These are phyloP conservation scores for Pseudogymnoascus pannorum DNA, from an alignment of 2,329 filamentous ascomycete genomes.

Conservation along the genomic window DNA sequence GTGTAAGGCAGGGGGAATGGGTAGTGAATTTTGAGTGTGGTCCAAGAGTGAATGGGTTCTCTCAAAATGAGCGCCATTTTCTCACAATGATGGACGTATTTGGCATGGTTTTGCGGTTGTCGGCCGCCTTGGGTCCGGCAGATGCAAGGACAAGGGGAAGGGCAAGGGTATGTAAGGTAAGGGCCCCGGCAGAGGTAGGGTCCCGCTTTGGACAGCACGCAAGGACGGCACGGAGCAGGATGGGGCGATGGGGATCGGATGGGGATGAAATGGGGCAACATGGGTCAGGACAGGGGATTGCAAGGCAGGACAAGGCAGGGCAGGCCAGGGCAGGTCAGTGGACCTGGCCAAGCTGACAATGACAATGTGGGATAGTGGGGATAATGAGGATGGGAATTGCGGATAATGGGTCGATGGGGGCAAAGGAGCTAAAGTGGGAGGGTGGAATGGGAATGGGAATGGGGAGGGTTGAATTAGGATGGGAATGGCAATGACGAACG, in stretches of 20 bases:
- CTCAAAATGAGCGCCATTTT: background rate
- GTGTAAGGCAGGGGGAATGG: background rate
- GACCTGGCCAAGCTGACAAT: background rate
- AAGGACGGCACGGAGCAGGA: background rate
- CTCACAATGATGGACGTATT: slow-evolving; percentile 1
- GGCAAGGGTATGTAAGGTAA: too few relatives aligned
- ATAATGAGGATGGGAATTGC: background rate
- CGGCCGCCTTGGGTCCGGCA: background rate
- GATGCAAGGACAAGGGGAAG: background rate
- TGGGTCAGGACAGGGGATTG: too few relatives aligned
- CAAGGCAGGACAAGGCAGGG: background rate
- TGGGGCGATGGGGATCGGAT: background rate
- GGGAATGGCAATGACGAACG: too few relatives aligned
- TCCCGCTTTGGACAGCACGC: background rate
- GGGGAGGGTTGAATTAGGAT: too few relatives aligned
- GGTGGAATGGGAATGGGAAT: too few relatives aligned
- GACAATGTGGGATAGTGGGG: background rate
- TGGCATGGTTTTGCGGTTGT: background rate
- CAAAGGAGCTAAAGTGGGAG: background rate
- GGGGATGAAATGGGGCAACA: background rate
- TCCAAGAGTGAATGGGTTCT: background rate
- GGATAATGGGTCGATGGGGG: background rate
- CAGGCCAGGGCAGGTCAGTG: background rate
- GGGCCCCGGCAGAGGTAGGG: background rate
- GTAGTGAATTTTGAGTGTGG: background rate